Base-by-base conservation (phyloP, 2,329 filamentous ascomycete species). In the Hymenotorrendiella dingleyae region DNA sequence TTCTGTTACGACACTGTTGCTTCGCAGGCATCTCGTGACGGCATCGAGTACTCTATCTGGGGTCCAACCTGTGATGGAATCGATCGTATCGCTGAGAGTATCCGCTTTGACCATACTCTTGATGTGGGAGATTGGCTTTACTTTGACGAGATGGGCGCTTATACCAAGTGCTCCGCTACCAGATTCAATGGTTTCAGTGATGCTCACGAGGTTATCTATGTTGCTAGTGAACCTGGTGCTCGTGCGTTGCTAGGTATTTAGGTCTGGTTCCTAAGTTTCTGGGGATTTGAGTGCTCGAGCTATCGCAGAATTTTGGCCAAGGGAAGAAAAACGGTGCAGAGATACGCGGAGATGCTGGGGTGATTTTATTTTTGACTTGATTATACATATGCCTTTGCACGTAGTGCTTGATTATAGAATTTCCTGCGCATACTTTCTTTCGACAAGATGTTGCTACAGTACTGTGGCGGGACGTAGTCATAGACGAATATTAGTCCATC, bases 121-220 rank as follows among this genome's bases (percentile, higher is more conserved):
- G 83, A 96, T 60, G 86, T 95, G 6, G 93, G 93, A 40, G 93
- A 98, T 65, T 98, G 93, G 93, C 74, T 98, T 42, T 98, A 94
- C 71, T 98, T 98, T 67, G 88, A 96, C 69, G 81, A 95, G 49
- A 98, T 98, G 93, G 93, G 93, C 42, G 91, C 93, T 19, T 98
- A 98, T 67, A 97, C 93, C 56, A 94, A 90, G 74, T 97, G 91
- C 74, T 96, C 89, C 47, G 91, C 93, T 50, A 98, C 93, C 44
- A 82, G 85, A 61, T 98, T 98, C 82, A 98, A 98, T 57, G 93
- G 93, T 51, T 98, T 97, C 68, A 86, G 82, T 42, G 87, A 97
- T 67, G 76, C 81, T 56, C 93, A 98, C 65, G 86, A 95, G 58
- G 84, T 94, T 50, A 82, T 97, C 53, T 97, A 97, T 62, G 84